A percentile compares a stretch with the other conserved stretches of the same genome.
Conservation (phyloP, 352 stramenopile species). For the Globisporangium camurandrum region DNA sequence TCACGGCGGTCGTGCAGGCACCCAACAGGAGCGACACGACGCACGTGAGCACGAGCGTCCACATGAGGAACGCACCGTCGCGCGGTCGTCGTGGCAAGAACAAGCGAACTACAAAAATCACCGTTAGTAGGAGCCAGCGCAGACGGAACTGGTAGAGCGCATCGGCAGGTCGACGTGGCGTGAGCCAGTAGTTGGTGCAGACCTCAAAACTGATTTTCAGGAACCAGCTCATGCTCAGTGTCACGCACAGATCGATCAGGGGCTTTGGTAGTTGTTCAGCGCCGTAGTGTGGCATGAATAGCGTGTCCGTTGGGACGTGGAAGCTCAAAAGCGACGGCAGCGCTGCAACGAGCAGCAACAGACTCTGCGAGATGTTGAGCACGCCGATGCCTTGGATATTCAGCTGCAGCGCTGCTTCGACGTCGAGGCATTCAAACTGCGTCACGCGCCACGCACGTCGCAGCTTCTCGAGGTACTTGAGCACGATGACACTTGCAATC, state of each 20-base stretch:
- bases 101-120: conserved; percentile 26
- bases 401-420: conserved; percentile 31
- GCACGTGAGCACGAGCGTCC: conserved; percentile 14
- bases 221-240: conserved; percentile 45
- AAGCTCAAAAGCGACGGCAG: conserved; percentile 24
- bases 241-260: conserved; percentile 25
- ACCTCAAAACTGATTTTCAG: conserved; percentile 38
- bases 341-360: conserved; percentile 26
- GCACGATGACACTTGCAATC: conserved; percentile 26
- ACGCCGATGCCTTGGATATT: conserved; percentile 36
- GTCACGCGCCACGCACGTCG: conserved; percentile 23
- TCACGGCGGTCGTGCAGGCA: conserved; percentile 16
- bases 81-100: conserved; percentile 10
- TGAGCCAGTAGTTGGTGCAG: conserved; percentile 27
- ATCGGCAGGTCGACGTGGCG: conserved; percentile 18
- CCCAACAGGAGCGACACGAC: conserved; percentile 17
- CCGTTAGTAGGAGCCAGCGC: conserved; percentile 19
- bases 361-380: conserved; percentile 30
- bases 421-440: conserved; percentile 24
- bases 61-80: conserved; percentile 8
- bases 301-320: conserved; percentile 20
- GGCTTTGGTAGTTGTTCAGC: conserved; percentile 14
- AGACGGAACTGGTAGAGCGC: conserved; percentile 26
- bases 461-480: conserved; percentile 41
- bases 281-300: conserved; percentile 17